Conservation (phyloP, 129 eudicot genomes). For the Ambrosia artemisiifolia region DNA sequence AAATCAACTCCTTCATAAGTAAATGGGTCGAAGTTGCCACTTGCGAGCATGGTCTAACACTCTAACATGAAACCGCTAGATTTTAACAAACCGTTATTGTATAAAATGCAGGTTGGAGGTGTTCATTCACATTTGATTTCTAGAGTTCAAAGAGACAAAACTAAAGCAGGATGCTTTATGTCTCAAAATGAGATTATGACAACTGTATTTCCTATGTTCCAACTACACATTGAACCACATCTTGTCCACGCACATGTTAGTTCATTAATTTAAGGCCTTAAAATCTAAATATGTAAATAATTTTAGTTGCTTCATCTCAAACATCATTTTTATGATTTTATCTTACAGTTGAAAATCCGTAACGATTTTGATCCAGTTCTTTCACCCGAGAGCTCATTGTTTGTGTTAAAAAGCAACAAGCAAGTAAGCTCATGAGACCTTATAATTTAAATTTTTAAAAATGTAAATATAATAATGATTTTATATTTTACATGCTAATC, state of each 20-base stretch:
- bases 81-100: neutral
- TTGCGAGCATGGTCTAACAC: neutral
- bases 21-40: neutral
- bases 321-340: conserved; percentile 12
- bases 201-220: conserved; percentile 97
- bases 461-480: neutral
- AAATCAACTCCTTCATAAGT: neutral
- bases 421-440: conserved; percentile 47
- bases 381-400: conserved; percentile 96
- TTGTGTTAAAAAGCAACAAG: conserved; percentile 89
- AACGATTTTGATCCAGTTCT: conserved; percentile 98
- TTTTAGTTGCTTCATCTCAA: conserved; percentile 1
- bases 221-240: conserved; percentile 98
- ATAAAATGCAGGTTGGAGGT: conserved; percentile 83
- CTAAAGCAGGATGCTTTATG: conserved; percentile 76
- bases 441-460: neutral
- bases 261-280: conserved; percentile 12
- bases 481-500: conserved; percentile 20
- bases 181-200: conserved; percentile 93
- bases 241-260: conserved; percentile 99
- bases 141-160: conserved; percentile 98
- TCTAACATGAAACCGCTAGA: neutral
- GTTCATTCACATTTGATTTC: conserved; percentile 97
- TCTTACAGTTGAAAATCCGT: conserved; percentile 82
- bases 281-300: neutral